These are phyloP conservation scores for Eucalyptus leucophloia DNA, from an alignment of 345 rosid species.

Conservation along the genomic window DNA sequence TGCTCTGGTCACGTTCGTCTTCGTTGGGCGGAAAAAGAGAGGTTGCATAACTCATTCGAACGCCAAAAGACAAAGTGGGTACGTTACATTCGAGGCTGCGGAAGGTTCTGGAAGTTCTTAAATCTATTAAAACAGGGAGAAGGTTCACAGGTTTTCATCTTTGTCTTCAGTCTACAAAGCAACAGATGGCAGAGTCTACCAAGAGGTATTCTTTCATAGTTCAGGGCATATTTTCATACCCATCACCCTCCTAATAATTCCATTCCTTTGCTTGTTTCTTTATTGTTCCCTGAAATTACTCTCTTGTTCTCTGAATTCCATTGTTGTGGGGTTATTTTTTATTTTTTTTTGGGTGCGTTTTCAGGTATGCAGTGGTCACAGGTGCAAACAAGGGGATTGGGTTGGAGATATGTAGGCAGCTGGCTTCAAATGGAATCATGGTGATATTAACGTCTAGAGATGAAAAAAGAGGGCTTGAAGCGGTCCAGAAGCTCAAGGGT, in stretches of 20 bases:
- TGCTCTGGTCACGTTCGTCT: background rate
- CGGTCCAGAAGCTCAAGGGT: background rate
- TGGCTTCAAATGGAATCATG: constrained; percentile 1
- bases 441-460: constrained; percentile 18
- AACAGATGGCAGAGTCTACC: background rate
- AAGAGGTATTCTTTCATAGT: background rate
- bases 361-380: background rate
- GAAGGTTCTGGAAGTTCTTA: background rate
- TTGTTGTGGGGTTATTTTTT: background rate
- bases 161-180: background rate
- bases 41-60: background rate
- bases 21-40: background rate
- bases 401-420: constrained; percentile 10
- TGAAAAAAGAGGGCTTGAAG: constrained; percentile 12
- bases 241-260: background rate
- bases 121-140: background rate
- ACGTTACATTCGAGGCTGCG: background rate
- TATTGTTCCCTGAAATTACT: background rate
- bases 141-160: background rate
- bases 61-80: background rate
- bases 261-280: background rate
- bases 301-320: background rate
- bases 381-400: constrained; percentile 7
- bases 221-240: background rate
- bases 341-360: background rate